Evolutionary conservation across 1,284 basidiomycete genomes (phyloP).

Genomic region (Ustilago curta): DNA sequence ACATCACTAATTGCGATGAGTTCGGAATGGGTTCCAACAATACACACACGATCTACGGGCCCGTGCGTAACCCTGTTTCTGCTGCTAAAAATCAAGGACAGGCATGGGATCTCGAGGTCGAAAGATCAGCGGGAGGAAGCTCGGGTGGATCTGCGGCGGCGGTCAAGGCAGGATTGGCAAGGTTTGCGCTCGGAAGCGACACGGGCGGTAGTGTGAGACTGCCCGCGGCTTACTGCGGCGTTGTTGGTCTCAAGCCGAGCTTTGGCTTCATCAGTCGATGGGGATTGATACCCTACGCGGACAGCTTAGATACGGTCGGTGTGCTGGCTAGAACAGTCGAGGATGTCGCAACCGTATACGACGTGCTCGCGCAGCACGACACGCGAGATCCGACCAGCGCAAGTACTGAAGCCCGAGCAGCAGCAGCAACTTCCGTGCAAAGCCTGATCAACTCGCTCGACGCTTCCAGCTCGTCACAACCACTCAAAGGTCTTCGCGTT

Average conservation of each 20-base stretch:
- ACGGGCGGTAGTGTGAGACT: slow-evolving; percentile 94
- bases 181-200: slow-evolving; percentile 84
- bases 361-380: slow-evolving; percentile 78
- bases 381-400: slow-evolving; percentile 82
- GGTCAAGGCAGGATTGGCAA: slow-evolving; percentile 53
- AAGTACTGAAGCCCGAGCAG: slow-evolving; percentile 35
- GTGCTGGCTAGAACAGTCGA: slow-evolving; percentile 77
- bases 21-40: slow-evolving; percentile 87
- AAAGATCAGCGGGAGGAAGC: slow-evolving; percentile 74
- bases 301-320: slow-evolving; percentile 94
- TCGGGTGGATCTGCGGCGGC: slow-evolving; percentile 68
- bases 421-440: slow-evolving; percentile 15
- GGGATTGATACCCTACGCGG: slow-evolving; percentile 92
- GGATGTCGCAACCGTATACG: slow-evolving; percentile 76
- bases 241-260: slow-evolving; percentile 92
- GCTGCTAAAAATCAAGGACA: not conserved
- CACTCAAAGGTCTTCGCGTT: slow-evolving; percentile 73
- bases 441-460: slow-evolving; percentile 8
- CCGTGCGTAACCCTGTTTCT: slow-evolving; percentile 58
- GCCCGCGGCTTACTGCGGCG: slow-evolving; percentile 92
- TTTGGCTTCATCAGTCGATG: slow-evolving; percentile 91
- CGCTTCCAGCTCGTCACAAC: slow-evolving; percentile 12
- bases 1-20: slow-evolving; percentile 96
- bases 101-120: slow-evolving; percentile 68
- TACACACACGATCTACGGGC: slow-evolving; percentile 56